Evolutionary conservation across 1,284 basidiomycete species (phyloP).

Genomic region (Rhodotorula mucilaginosa): DNA sequence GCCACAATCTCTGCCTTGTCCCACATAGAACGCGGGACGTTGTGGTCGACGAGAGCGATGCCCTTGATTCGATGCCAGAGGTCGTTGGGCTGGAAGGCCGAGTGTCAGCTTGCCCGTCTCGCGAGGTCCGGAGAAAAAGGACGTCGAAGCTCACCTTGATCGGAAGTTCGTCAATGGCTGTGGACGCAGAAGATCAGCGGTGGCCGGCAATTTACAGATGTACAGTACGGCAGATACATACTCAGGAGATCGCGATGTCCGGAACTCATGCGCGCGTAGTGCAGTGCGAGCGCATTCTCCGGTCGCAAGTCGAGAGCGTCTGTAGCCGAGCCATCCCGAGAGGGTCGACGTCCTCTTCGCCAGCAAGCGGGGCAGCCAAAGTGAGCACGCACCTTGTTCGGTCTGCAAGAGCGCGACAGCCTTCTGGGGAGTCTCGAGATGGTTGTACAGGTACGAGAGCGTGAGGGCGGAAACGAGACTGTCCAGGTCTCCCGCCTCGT

Average conservation of each 20-base stretch:
- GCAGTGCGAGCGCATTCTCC: conserved; percentile 48
- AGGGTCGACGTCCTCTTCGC: conserved; percentile 2
- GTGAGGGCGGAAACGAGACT: conserved; percentile 30
- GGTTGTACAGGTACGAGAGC: conserved; percentile 23
- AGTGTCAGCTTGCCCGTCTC: background rate
- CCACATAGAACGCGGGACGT: conserved; percentile 46
- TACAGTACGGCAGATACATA: background rate
- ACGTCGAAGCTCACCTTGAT: conserved; percentile 32
- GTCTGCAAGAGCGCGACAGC: conserved; percentile 42
- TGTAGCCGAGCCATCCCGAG: background rate
- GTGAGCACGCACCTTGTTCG: conserved; percentile 20
- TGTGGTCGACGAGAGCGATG: conserved; percentile 50
- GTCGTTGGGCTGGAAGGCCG: conserved; percentile 35
- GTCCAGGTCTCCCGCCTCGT: conserved; percentile 49
- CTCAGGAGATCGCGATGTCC: conserved; percentile 49
- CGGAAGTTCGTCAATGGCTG: conserved; percentile 48
- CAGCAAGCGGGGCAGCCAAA: too few relatives aligned
- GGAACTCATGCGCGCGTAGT: conserved; percentile 46
- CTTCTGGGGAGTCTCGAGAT: conserved; percentile 31
- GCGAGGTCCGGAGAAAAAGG: background rate
- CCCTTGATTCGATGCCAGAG: conserved; percentile 45
- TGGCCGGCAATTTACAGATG: background rate
- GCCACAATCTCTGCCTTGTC: conserved; percentile 8
- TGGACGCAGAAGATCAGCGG: background rate
- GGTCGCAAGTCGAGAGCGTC: conserved; percentile 50